Conservation (phyloP, 441 rosid species). For the Eruca vesicaria region DNA sequence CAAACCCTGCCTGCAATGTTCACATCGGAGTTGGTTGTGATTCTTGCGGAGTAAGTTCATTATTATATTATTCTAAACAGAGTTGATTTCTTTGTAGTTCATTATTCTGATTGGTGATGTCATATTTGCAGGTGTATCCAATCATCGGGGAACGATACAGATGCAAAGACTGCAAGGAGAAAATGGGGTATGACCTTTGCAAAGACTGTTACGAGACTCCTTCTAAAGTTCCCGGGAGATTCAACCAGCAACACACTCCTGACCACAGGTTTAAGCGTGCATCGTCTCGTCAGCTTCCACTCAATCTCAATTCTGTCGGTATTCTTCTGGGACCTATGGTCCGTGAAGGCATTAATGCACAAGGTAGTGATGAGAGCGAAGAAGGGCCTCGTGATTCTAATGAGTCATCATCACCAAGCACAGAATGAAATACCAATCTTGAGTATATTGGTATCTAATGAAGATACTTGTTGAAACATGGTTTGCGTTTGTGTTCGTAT, state of each 20-base stretch:
- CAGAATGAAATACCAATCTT: background rate
- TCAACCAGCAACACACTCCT: slow-evolving; percentile 82
- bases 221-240: slow-evolving; percentile 68
- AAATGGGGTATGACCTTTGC: slow-evolving; percentile 82
- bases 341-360: background rate
- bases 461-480: background rate
- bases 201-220: slow-evolving; percentile 61
- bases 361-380: slow-evolving; percentile 15
- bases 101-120: background rate
- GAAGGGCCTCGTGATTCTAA: slow-evolving; percentile 13
- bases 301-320: background rate
- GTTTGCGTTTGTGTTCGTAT: background rate
- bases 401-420: background rate
- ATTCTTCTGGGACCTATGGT: background rate
- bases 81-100: background rate
- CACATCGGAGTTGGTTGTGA: slow-evolving; percentile 60
- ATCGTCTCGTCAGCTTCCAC: background rate
- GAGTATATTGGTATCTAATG: background rate
- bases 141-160: slow-evolving; percentile 69
- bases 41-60: slow-evolving; percentile 63
- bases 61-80: background rate
- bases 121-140: slow-evolving; percentile 51
- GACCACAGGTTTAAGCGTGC: slow-evolving; percentile 56
- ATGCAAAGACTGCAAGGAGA: slow-evolving; percentile 64
- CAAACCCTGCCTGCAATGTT: slow-evolving; percentile 25